Evolutionary conservation across 1,139 yeast genomes (phyloP), one percentile per base, ranked within the genome.

Genomic region (Scheffersomyces cryptocercus): DNA sequence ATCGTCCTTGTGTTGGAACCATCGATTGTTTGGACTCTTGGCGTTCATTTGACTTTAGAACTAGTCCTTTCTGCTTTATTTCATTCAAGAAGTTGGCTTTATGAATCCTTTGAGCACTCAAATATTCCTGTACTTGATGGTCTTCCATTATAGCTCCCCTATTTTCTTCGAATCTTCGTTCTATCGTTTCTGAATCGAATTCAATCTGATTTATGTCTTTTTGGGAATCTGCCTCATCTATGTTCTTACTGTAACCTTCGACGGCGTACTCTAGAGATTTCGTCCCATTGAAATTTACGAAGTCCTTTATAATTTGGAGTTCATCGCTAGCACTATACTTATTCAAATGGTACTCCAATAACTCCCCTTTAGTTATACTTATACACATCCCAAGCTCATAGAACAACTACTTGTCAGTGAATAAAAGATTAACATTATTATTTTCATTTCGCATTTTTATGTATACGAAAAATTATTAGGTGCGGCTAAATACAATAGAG

Each of bases 31-130:
- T 24, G 6, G 7, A 28, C 29, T 31, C 36, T 5, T 28, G 8
- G 7, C 26, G 26, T 20, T 20, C 26, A 20, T 20, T 20, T 20
- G 26, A 30, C 39, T 40, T 40, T 28, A 43, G 28, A n/a, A 34
- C 16, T 12, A 62, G 28, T 1, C 68, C 68, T 40, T 51, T 59
- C 9, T 51, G 48, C 33, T 51, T 36, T 6, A 66, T 55, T 42
- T 67, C 71, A 28, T 55, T 43, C 20, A 56, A 39, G 41, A 67
- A 67, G 30, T 54, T 54, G 11, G 42, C 45, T 34, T 44, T 49
- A 41, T 67, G 71, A 4, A 45, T 41, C 35, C 51, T 42, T 41
- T 58, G 64, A 5, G 50, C 39, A 28, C 43, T 49, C 9, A 60
- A 9, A 43, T 53, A 66, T 9, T 50, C 51, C 35, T 54, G 54